Base-by-base conservation (phyloP, 139 green algal species). In the Coelastrella sp. region DNA sequence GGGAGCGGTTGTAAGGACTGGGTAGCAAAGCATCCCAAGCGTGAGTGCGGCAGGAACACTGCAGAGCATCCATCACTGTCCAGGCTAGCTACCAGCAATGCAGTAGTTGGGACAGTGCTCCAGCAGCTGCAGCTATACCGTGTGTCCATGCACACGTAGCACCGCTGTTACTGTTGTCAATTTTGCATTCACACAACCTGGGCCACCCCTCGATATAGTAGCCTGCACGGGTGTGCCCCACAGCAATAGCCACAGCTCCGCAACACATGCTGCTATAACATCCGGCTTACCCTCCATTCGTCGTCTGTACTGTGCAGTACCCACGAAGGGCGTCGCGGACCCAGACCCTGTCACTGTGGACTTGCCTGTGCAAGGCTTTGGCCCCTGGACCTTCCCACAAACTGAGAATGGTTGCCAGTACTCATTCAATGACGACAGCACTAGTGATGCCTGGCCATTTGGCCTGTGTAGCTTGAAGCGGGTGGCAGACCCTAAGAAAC, bases 381-480 rank as follows among this genome's bases (percentile, higher is more conserved):
- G 83, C 16, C 65, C 83, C 54, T 88, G 83, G 83, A 88, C 83
- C 5, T 88, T 58, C 32, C 83, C 83, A 57, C 65, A 80, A 23
- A 80, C 65, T 5, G 17, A 88, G 32, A 88, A 88, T 47, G 83
- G 83, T 17, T 88, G 83, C 66, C 83, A 88, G 83, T 88, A 88
- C n/a, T 68, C 56, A 13, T 80, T 88, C 54, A 66, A 65, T 59
- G 80, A 22, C 23, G 66, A 80, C 83, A 80, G 6, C 47, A 88
- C 83, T 13, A 88, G 68, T 80, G 83, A 88, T n/a, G 68, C 66
- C 22, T 88, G 83, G 83, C 83, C 83, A n/a, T 88, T 64, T 88
- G 83, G 83, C 7, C 56, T 88, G 5, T 88, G 83, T 66, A 88
- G 64, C 17, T 59, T 88, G 17, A 80, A 88, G 17, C 47, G 68